A percentile compares a stretch with the other conserved stretches of the same genome.
Evolutionary conservation across 2,329 filamentous ascomycete genomes (phyloP).

Genomic region (Fusarium pseudocircinatum): DNA sequence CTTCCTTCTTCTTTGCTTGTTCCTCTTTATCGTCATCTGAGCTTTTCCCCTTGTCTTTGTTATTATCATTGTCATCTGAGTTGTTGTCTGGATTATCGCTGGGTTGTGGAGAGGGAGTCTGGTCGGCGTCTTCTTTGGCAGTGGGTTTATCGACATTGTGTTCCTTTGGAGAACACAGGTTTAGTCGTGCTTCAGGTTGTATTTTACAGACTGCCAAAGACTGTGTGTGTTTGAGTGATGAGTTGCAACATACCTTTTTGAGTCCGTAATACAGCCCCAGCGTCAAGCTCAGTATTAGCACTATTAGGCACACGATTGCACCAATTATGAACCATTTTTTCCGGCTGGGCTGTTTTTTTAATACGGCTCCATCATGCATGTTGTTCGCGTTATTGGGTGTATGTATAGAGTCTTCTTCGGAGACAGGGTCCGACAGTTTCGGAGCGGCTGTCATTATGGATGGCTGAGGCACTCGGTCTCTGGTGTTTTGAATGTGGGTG

Average conservation of each 20-base stretch:
- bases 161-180: conserved; percentile 9
- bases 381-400: neutral
- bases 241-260: conserved; percentile 22
- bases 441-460: conserved; percentile 12
- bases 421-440: conserved; percentile 2
- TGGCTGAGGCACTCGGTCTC: conserved; percentile 1
- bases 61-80: neutral
- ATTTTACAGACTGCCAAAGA: neutral
- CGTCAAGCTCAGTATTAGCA: conserved; percentile 26
- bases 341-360: conserved; percentile 7
- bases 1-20: neutral
- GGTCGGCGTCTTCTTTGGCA: neutral
- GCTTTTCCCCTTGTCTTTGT: neutral
- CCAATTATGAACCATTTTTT: conserved; percentile 26
- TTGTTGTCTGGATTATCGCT: neutral
- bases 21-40: neutral
- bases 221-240: neutral
- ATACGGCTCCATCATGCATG: neutral
- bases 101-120: neutral
- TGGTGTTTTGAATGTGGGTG: neutral
- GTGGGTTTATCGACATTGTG: neutral
- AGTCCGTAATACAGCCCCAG: conserved; percentile 38
- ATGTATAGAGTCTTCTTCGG: conserved; percentile 18
- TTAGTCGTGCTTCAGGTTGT: neutral
- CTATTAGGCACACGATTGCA: neutral